Conservation (phyloP, 2,329 filamentous ascomycete species). For the Albifimbria verrucaria region DNA sequence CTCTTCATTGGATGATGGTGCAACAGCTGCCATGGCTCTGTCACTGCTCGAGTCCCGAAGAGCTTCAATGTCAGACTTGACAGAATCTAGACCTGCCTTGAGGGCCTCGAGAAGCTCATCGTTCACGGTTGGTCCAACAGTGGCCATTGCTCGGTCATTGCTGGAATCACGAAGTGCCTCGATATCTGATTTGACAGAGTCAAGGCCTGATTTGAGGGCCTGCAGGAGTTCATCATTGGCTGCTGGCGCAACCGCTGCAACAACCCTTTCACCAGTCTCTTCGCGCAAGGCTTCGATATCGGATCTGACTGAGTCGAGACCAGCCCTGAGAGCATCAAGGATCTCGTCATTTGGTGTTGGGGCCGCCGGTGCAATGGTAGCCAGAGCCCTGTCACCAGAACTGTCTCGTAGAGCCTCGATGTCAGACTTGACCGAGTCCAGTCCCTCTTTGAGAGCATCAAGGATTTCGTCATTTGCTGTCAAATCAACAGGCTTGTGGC, state of each 20-base stretch:
- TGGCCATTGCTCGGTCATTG: conserved; percentile 50
- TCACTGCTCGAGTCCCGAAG: conserved; percentile 60
- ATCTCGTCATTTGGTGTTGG: conserved; percentile 87
- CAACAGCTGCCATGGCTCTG: conserved; percentile 56
- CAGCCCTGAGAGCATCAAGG: conserved; percentile 78
- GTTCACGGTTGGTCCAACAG: conserved; percentile 57
- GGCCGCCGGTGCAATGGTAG: conserved; percentile 43
- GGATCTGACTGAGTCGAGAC: conserved; percentile 68
- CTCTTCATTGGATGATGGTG: conserved; percentile 76
- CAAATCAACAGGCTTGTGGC: conserved; percentile 76
- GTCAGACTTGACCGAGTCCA: conserved; percentile 72
- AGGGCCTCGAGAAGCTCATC: conserved; percentile 80
- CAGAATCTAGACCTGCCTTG: conserved; percentile 66
- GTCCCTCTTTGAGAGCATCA: conserved; percentile 78
- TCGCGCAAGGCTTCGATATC: conserved; percentile 80
- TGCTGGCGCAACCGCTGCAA: conserved; percentile 34
- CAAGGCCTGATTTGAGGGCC: conserved; percentile 71
- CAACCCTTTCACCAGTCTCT: conserved; percentile 43
- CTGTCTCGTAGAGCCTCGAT: conserved; percentile 72
- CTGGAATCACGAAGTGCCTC: conserved; percentile 67
- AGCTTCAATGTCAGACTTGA: conserved; percentile 70
- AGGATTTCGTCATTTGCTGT: conserved; percentile 87
- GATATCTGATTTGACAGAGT: conserved; percentile 68
- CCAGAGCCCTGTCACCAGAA: conserved; percentile 43
- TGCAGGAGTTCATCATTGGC: conserved; percentile 81